Conservation (phyloP, 2,329 filamentous ascomycete genomes). For the Thyridium curvatum region DNA sequence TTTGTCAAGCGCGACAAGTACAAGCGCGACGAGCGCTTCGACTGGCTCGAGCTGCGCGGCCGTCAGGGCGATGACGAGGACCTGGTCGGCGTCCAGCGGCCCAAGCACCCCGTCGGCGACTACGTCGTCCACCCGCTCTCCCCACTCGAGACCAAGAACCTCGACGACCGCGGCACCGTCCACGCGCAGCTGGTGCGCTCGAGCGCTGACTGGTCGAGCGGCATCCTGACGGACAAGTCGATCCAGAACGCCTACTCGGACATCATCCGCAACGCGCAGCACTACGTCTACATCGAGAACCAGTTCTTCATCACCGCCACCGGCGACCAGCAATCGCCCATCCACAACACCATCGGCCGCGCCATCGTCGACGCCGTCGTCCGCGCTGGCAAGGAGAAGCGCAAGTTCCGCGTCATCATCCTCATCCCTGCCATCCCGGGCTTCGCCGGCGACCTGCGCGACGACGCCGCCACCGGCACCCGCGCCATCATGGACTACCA, state of each 20-base stretch:
- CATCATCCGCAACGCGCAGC: constrained; percentile 78
- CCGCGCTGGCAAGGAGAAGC: constrained; percentile 69
- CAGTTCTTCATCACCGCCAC: constrained; percentile 98
- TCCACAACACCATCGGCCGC: constrained; percentile 81
- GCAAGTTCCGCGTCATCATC: constrained; percentile 88
- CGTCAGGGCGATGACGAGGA: constrained; percentile 75
- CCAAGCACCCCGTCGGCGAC: constrained; percentile 81
- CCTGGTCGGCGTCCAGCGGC: constrained; percentile 79
- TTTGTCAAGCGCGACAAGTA: constrained; percentile 97
- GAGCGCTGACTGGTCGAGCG: constrained; percentile 89
- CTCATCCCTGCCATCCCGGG: constrained; percentile 88
- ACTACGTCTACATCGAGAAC: constrained; percentile 97
- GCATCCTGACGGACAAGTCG: constrained; percentile 75
- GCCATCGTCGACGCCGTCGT: constrained; percentile 90
- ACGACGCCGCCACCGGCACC: constrained; percentile 78
- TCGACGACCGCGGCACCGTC: constrained; percentile 63
- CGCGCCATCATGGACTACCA: constrained; percentile 98
- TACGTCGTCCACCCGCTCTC: constrained; percentile 76
- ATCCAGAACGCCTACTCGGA: constrained; percentile 86
- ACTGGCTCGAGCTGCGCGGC: constrained; percentile 78
- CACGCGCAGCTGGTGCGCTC: constrained; percentile 84
- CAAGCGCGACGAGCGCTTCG: constrained; percentile 76
- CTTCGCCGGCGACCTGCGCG: constrained; percentile 84
- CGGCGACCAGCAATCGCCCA: constrained; percentile 75
- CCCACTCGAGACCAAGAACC: constrained; percentile 60